Conservation (phyloP, 2,329 filamentous ascomycete genomes). For the Cercospora zeina region DNA sequence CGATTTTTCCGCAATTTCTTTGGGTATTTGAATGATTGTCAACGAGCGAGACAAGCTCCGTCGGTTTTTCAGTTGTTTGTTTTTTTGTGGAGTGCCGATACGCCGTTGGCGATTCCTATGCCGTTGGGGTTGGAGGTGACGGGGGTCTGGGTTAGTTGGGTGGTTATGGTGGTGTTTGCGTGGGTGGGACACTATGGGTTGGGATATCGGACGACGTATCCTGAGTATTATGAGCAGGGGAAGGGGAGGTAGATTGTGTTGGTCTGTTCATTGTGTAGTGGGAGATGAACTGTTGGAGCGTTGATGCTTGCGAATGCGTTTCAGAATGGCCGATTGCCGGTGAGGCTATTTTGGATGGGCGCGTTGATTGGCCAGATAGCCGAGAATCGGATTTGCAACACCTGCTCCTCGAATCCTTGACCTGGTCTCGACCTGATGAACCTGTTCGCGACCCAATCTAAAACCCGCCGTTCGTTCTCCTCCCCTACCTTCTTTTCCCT, state of each 20-base stretch:
- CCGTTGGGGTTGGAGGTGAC: conserved; percentile 25
- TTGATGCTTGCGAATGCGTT: neutral
- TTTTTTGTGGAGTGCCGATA: conserved; percentile 29
- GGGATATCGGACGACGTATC: conserved; percentile 28
- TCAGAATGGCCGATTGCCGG: neutral
- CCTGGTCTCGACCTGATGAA: neutral
- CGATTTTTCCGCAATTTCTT: conserved; percentile 31
- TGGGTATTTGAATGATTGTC: conserved; percentile 30
- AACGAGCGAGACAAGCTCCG: conserved; percentile 22
- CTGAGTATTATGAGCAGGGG: conserved; percentile 27
- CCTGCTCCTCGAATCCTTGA: conserved; percentile 6
- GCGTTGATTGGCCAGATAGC: neutral
- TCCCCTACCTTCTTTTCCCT: neutral
- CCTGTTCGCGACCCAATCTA: conserved; percentile 1
- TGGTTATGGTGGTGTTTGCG: conserved; percentile 25
- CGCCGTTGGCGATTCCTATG: conserved; percentile 29
- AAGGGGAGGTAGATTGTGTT: conserved; percentile 21
- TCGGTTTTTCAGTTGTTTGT: conserved; percentile 31
- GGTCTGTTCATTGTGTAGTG: neutral
- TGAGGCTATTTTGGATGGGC: neutral
- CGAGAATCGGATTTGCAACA: neutral
- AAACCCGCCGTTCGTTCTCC: conserved; percentile 2
- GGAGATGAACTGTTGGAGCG: neutral
- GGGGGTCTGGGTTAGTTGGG: conserved; percentile 27
- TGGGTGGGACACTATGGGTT: conserved; percentile 26